Evolutionary conservation across 2,329 filamentous ascomycete genomes (phyloP), one percentile per base, ranked within the genome.

Genomic region (Alternaria postmessia): DNA sequence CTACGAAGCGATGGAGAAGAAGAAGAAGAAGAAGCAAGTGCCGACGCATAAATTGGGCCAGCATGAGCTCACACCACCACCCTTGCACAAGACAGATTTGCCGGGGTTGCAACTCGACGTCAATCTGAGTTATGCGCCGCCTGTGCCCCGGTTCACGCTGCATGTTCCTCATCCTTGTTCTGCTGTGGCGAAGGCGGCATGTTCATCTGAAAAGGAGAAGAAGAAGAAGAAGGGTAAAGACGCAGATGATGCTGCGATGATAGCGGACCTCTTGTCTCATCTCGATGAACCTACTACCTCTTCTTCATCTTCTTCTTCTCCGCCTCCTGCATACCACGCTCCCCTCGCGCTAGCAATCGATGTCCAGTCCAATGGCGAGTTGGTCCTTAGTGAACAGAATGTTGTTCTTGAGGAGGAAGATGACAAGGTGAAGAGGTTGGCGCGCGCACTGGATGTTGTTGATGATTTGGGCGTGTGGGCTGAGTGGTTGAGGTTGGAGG

Each of bases 361-460:
- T 66, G 84, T 91, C 18, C 81, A 85, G 20, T 80, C 84, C 36
- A 88, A 89, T 57, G 89, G 85, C 5, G 80, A 85, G 14, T 82
- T 91, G 4, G 80, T 85, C 18, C 80, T 91, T 36, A 77, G 83
- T 3, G 83, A 86, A 24, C 86, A 90, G 66, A 89, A 90, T 63
- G 70, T 87, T 5, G 70, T 26, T 26, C 2, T 86, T 16, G 51
- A 12, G 5, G 64, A 67, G 5, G n/a, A 20, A 9, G 5, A 7
- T 9, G 20, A 62, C 28, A 65, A 57, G 43, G 57, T 70, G 7
- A 78, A 73, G 62, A 76, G 77, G 65, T 43, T 85, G 55, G 81
- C 73, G 2, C 77, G 68, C 57, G 83, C 81, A 54, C 59, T 86
- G 57, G 82, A 84, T 51, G 64, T 82, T 4, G 79, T 75, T 57